Conservation (phyloP, 2,329 filamentous ascomycete species). For the Microcera coccophila region DNA sequence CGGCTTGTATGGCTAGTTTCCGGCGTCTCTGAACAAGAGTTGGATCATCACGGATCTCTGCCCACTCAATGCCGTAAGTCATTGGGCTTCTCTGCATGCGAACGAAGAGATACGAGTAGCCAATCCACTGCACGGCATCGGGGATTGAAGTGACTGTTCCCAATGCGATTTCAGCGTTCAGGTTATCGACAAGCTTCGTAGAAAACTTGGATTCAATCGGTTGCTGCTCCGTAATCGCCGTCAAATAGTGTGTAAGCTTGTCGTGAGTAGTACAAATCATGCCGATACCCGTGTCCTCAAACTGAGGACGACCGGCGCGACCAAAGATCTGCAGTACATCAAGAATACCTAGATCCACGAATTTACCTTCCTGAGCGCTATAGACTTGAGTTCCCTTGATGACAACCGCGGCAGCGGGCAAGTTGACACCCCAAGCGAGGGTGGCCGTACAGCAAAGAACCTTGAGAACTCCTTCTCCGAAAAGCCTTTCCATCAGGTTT, state of each 20-base stretch:
- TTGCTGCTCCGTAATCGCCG: constrained; percentile 89
- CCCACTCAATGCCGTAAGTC: constrained; percentile 92
- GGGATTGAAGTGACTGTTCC: constrained; percentile 92
- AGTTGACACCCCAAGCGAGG: constrained; percentile 96
- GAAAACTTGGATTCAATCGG: constrained; percentile 98
- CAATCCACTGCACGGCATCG: constrained; percentile 95
- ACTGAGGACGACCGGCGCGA: constrained; percentile 94
- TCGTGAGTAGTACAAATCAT: constrained; percentile 98
- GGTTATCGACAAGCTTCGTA: constrained; percentile 86
- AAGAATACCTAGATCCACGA: constrained; percentile 90
- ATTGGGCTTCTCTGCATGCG: constrained; percentile 91
- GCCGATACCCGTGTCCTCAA: constrained; percentile 94
- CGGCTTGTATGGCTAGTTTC: constrained; percentile 83
- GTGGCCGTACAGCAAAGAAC: constrained; percentile 98
- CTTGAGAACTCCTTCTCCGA: constrained; percentile 87
- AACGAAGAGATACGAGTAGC: constrained; percentile 96
- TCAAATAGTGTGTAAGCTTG: constrained; percentile 84
- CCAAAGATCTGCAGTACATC: constrained; percentile 98
- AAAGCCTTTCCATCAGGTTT: constrained; percentile 92
- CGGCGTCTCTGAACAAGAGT: constrained; percentile 80
- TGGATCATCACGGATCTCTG: constrained; percentile 83
- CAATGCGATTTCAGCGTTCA: constrained; percentile 90
- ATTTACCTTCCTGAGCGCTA: constrained; percentile 93
- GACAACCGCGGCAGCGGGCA: constrained; percentile 91
- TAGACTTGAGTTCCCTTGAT: constrained; percentile 99